These are phyloP conservation scores for Pelargonium citronellum DNA, from an alignment of 441 rosid species.

Conservation along the genomic window DNA sequence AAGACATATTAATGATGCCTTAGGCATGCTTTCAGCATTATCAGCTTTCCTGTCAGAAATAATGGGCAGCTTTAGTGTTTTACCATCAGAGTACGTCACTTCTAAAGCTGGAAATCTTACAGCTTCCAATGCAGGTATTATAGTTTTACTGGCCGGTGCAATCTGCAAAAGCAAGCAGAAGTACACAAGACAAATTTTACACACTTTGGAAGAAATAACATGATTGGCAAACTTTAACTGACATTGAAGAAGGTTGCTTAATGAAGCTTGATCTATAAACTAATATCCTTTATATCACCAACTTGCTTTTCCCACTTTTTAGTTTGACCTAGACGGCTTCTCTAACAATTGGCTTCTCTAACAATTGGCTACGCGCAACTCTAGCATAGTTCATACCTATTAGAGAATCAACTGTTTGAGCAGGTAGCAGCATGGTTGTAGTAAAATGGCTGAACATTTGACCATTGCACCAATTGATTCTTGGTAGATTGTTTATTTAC, in stretches of 20 bases:
- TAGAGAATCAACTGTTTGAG: no score
- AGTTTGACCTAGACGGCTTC: not conserved
- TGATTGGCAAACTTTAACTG: not conserved
- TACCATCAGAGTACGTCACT: constrained; percentile 46
- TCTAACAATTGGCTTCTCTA: not conserved
- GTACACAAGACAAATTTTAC: not conserved
- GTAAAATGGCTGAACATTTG: no score
- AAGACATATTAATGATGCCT: constrained; percentile 60
- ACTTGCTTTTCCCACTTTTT: not conserved
- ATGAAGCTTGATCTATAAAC: no score
- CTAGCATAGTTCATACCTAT: no score
- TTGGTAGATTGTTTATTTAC: no score
- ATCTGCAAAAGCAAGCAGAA: constrained; percentile 36
- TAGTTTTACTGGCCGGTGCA: constrained; percentile 53
- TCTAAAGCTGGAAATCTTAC: constrained; percentile 56
- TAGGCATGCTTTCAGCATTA: constrained; percentile 26
- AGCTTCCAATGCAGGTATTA: constrained; percentile 60
- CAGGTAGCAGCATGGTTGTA: no score
- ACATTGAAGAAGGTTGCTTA: not conserved
- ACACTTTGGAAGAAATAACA: no score
- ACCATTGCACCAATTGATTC: no score
- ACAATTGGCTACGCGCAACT: no score
- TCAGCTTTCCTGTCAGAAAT: constrained; percentile 25
- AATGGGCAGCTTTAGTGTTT: constrained; percentile 51
- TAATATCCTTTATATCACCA: no score